phyloP scores from a whole-genome alignment of 164 flowering plant genomes.

The Magnolia changhungtana region DNA sequence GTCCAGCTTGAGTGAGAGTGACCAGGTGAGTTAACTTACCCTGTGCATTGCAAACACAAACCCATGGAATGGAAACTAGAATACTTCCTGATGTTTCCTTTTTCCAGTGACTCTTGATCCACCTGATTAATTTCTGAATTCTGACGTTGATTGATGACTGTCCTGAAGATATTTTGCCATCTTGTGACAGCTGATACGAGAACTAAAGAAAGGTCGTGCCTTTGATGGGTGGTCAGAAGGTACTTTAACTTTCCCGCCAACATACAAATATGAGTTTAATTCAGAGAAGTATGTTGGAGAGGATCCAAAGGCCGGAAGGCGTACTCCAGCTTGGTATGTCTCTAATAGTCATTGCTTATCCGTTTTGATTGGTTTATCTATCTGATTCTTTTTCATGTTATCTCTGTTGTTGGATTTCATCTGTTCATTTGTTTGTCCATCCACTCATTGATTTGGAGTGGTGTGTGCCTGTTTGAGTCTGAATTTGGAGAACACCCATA shows the following conservation, averaged over 20 bases:
- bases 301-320: slow-evolving; percentile 74
- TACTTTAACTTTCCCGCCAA: slow-evolving; percentile 71
- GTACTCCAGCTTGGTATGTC: slow-evolving; percentile 94
- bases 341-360: too few relatives aligned
- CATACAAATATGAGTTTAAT: slow-evolving; percentile 79
- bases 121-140: not conserved
- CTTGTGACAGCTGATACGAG: slow-evolving; percentile 54
- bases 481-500: too few relatives aligned
- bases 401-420: too few relatives aligned
- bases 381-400: too few relatives aligned
- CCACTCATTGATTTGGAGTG: too few relatives aligned
- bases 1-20: slow-evolving; percentile 64
- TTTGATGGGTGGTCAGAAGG: slow-evolving; percentile 99
- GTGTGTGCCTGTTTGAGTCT: too few relatives aligned
- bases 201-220: slow-evolving; percentile 71
- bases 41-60: not conserved
- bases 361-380: too few relatives aligned
- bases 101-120: not conserved
- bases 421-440: too few relatives aligned
- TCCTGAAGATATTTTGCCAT: slow-evolving; percentile 5
- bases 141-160: not conserved
- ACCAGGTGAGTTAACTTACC: slow-evolving; percentile 55
- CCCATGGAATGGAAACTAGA: not conserved
- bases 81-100: not conserved
- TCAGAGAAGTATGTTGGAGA: slow-evolving; percentile 70